phyloP scores from a whole-genome alignment of 192 early-diverging fungal genomes.

The Podila clonocystis region DNA sequence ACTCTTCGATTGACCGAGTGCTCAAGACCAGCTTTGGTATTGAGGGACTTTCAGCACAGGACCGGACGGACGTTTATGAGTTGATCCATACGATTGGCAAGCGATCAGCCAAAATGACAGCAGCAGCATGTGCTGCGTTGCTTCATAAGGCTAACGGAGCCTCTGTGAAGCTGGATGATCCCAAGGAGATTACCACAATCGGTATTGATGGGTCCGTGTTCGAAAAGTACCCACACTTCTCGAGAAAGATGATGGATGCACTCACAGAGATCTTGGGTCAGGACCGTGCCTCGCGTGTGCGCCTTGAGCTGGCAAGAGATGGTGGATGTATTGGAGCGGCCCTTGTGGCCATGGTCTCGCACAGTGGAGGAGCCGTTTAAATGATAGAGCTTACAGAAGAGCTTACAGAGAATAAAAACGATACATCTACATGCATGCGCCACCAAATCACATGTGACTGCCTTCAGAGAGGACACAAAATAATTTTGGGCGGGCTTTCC shows the following conservation, averaged over 20 bases:
- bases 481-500: too few relatives aligned
- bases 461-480: too few relatives aligned
- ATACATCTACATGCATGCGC: not conserved
- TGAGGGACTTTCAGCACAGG: constrained; percentile 67
- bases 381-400: not conserved
- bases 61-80: constrained; percentile 76
- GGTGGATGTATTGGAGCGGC: constrained; percentile 79
- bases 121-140: constrained; percentile 67
- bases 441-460: not conserved
- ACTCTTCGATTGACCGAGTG: constrained; percentile 68
- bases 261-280: constrained; percentile 75
- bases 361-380: constrained; percentile 5
- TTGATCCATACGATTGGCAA: constrained; percentile 78
- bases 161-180: constrained; percentile 36
- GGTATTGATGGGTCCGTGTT: constrained; percentile 90
- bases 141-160: constrained; percentile 31
- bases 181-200: constrained; percentile 57
- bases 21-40: constrained; percentile 62
- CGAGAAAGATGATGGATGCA: constrained; percentile 72
- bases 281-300: constrained; percentile 71
- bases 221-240: constrained; percentile 85
- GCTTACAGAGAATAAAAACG: not conserved
- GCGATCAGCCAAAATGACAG: constrained; percentile 80
- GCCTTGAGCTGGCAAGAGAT: constrained; percentile 73
- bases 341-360: constrained; percentile 68